Percentiles rank a stretch among this genome's conserved stretches.
Evolutionary conservation across 192 early-diverging fungal genomes (phyloP).

Genomic region (Lunasporangiospora selenospora): DNA sequence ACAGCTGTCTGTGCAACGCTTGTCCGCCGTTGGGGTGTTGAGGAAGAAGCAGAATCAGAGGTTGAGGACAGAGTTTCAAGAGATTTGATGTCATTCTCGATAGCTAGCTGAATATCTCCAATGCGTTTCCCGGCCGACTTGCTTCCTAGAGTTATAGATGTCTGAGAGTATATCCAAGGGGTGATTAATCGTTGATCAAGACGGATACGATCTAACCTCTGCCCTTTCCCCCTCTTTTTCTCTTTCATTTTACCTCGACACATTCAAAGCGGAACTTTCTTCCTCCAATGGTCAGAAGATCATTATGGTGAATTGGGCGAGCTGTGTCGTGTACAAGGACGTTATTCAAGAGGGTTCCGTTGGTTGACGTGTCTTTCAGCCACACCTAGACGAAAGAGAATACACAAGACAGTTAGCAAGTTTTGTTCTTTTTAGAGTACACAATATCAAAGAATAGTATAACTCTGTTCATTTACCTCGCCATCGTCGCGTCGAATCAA

Average conservation of each 20-base stretch:
- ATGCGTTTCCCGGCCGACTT: no score
- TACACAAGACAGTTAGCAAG: neutral
- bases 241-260: conserved; percentile 16
- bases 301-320: conserved; percentile 21
- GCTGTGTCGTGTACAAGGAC: conserved; percentile 38
- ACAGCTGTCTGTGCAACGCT: conserved; percentile 3
- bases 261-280: conserved; percentile 38
- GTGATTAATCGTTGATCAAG: no score
- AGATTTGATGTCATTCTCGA: conserved; percentile 15
- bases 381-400: conserved; percentile 17
- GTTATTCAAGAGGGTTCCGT: conserved; percentile 31
- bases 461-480: conserved; percentile 14
- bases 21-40: conserved; percentile 20
- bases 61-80: conserved; percentile 17
- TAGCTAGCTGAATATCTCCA: neutral
- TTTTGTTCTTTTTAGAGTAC: neutral
- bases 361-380: conserved; percentile 35
- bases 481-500: conserved; percentile 36
- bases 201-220: no score
- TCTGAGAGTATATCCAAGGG: no score
- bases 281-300: conserved; percentile 36
- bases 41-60: neutral
- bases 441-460: neutral
- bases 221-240: no score
- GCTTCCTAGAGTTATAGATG: no score